Percentiles rank a stretch among this genome's conserved stretches.
phyloP scores from a whole-genome alignment of 305 asterid species.

The Ilex paraguariensis region DNA sequence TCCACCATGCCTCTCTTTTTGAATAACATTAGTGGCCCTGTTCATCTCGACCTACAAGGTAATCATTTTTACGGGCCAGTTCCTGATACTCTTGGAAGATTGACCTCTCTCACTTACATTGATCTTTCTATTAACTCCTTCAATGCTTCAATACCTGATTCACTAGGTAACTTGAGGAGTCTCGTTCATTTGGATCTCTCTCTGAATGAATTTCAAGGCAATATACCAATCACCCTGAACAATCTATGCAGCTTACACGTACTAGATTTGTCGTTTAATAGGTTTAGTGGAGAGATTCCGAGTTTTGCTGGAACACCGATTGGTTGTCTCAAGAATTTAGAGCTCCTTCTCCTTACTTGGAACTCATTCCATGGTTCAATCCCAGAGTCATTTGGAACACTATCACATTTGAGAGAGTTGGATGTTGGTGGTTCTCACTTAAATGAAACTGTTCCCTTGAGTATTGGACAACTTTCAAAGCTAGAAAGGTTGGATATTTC shows the following conservation, averaged over 20 bases:
- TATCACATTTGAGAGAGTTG: neutral
- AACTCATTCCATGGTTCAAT: constrained; percentile 1
- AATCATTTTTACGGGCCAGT: too few relatives aligned
- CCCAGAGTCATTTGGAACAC: constrained; percentile 2
- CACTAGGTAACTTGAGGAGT: too few relatives aligned
- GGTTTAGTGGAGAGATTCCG: constrained; percentile 5
- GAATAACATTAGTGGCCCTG: too few relatives aligned
- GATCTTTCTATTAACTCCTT: constrained; percentile 9
- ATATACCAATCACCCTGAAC: too few relatives aligned
- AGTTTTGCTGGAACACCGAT: neutral
- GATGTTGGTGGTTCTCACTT: constrained; percentile 1
- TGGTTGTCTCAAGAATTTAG: neutral
- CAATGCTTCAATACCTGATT: constrained; percentile 6
- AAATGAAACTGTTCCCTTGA: constrained; percentile 3
- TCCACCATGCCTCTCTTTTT: too few relatives aligned
- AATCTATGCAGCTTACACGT: neutral
- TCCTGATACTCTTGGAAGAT: too few relatives aligned
- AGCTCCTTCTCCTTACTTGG: neutral
- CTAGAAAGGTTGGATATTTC: constrained; percentile 10
- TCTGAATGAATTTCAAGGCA: too few relatives aligned
- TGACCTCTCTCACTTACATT: too few relatives aligned
- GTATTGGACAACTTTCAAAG: constrained; percentile 11
- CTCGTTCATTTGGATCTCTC: too few relatives aligned
- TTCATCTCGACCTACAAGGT: too few relatives aligned
- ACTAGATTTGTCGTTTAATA: neutral